Base-by-base conservation (phyloP, 2,329 filamentous ascomycete species). In the Shiraia sp. region DNA sequence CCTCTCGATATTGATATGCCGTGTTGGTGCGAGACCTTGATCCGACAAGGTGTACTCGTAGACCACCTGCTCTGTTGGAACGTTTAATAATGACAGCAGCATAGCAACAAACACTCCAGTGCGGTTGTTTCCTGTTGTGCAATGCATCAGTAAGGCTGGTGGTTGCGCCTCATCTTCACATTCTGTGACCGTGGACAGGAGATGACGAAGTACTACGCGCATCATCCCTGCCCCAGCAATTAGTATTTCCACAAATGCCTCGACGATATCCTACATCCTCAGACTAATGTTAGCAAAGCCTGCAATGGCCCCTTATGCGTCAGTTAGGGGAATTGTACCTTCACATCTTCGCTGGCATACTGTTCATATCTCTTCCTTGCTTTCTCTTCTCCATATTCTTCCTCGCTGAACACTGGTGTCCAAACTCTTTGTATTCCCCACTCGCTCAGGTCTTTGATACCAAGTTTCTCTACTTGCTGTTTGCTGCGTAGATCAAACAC, bases 91-190 rank as follows among this genome's bases (percentile, higher is more conserved):
- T 12, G 78, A 68, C 19, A 88, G 71, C 12, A 90, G 62, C 30
- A 90, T 57, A 3, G 86, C 85, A 16, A 81, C 77, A 25, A 88
- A 66, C 4, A 88, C 76, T 2, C 86, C 87, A 0, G 87, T 89
- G 36, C 86, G 76, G 63, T 90, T 87, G 63, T 90, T 90, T 8
- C 87, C 87, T 0, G 84, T 85, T 0, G 85, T 87, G 64, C 87
- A 90, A 60, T 90, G 85, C n/a, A 89, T 72, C 22, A 88, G 72
- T 16, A 86, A 62, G 4, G 83, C 79, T 3, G 71, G 60, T 24
- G 73, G 63, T 1, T 35, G 30, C 10, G 26, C 14, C 2, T 1
- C 10, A n/a, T 32, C 9, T 6, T 56, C 50, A 12, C 13, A 12
- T 14, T 22, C 7, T n/a, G 15, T 15, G 3, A 44, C 33, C 4